Evolutionary conservation across 2,329 filamentous ascomycete species (phyloP), one percentile per base, ranked within the genome.

Genomic region (Colletotrichum shisoi): DNA sequence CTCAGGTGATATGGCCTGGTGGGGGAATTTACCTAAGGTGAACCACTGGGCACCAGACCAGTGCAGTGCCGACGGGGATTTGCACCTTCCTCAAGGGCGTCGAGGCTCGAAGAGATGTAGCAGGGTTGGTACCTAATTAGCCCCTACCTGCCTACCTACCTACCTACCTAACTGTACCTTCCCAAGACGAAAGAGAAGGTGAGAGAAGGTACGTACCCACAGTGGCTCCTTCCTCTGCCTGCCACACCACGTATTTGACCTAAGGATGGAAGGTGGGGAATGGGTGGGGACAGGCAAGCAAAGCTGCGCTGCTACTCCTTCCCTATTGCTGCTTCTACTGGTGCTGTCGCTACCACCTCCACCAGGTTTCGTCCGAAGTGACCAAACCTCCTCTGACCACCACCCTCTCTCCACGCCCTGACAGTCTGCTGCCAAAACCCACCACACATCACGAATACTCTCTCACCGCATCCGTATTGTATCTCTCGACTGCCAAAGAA

Each of bases 281-380:
- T 8, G 31, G 44, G 11, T 11, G 15, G n/a, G n/a, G 27, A 9
- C n/a, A 42, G n/a, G 13, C 37, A 19, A 24, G 48, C 58, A 52
- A 42, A 49, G 58, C 46, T n/a, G 12, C 19, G 31, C 51, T 27
- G 31, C 31, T 34, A 9, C 27, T 31, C 27, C 27, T 7, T 31
- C 27, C 27, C 27, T 31, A 8, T 31, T 34, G 7, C 31, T 9
- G 51, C 19, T 19, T 19, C 40, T 56, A 19, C 31, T 24, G 19
- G 19, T 24, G 44, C n/a, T 37, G 31, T 11, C n/a, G 27, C 27
- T 52, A 9, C 31, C 31, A 64, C 65, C 65, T 59, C 64, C 61
- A 59, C 65, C 65, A 68, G 24, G 65, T 68, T 68, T 65, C 61
- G 61, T 68, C 65, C 65, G 37, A 68, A 65, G 65, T 68, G 61